Base-by-base conservation (phyloP, 148 eudicot species). In the Silene latifolia region DNA sequence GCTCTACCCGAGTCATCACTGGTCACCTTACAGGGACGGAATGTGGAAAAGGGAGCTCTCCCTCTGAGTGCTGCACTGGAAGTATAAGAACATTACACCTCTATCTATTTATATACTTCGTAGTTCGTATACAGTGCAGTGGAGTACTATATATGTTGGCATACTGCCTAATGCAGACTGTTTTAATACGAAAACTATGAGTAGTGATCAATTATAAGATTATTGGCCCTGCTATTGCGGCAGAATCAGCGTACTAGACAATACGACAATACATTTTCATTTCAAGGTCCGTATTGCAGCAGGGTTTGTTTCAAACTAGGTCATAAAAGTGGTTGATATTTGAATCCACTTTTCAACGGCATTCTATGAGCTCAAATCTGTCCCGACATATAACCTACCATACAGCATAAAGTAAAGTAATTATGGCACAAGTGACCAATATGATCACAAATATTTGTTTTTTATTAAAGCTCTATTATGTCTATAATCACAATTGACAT, bases 1-100 rank as follows among this genome's bases (percentile, higher is more conserved):
- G 82, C 79, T 72, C 85, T 88, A 27, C 82, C 89, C 3, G 92
- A 84, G 74, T 88, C 89, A 57, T 90, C 97, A 57, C 85, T 83
- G 62, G 84, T 88, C 13, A 87, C 99, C 68, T 78, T 91, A 73
- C 97, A 90, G 58, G 84, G 70, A 75, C 57, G 80, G 44, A 85
- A 46, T 21, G 80, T 69, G 61, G 63, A 76, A 51, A 84, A 75
- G 65, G 83, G 63, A 62, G 78, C 51, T 72, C 83, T 78, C 69
- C 76, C 32, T 18, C 56, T 72, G 47, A 82, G 88, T 78, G 69
- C 93, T 88, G 91, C 85, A 87, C 90, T 86, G 86, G 84, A 84
- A n/a, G 82, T 72, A 70, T 72, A 67, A 24, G 11, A 39, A 80
- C 69, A 82, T 86, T 82, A 87, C 74, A 77, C 64, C 42, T 71